Conservation (phyloP, 805 yeast genomes). For the Clavispora phyllophila region DNA sequence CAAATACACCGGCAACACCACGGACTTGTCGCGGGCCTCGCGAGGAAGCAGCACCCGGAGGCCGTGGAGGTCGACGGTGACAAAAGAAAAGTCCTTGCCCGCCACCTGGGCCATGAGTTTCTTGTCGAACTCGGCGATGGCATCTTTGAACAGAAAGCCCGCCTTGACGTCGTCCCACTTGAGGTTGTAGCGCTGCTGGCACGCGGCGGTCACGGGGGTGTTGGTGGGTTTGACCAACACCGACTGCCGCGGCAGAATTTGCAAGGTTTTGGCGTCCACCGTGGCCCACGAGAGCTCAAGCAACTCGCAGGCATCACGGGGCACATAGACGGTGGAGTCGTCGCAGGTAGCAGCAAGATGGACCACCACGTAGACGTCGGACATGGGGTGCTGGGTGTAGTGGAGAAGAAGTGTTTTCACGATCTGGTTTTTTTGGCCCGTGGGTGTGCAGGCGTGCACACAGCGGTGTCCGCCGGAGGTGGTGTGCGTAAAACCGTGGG, state of each 20-base stretch:
- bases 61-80: constrained; percentile 65
- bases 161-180: constrained; percentile 58
- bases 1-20: constrained; percentile 66
- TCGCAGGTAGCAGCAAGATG: constrained; percentile 65
- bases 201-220: constrained; percentile 60
- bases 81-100: constrained; percentile 54
- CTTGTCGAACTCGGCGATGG: constrained; percentile 50
- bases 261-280: constrained; percentile 49
- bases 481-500: too few species aligned
- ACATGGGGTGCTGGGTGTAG: constrained; percentile 24
- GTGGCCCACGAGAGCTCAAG: constrained; percentile 65
- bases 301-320: constrained; percentile 65
- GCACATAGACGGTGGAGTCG: constrained; percentile 51
- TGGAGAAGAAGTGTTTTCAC: not conserved
- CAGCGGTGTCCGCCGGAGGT: not conserved
- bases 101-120: constrained; percentile 42
- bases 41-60: constrained; percentile 73
- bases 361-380: constrained; percentile 56
- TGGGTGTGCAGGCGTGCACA: not conserved
- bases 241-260: constrained; percentile 38
- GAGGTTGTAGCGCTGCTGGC: constrained; percentile 47
- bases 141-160: constrained; percentile 60
- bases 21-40: constrained; percentile 74
- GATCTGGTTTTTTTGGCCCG: not conserved
- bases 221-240: constrained; percentile 55